Conservation (phyloP, 192 early-diverging fungal genomes). For the Rhizophagus clarus region DNA sequence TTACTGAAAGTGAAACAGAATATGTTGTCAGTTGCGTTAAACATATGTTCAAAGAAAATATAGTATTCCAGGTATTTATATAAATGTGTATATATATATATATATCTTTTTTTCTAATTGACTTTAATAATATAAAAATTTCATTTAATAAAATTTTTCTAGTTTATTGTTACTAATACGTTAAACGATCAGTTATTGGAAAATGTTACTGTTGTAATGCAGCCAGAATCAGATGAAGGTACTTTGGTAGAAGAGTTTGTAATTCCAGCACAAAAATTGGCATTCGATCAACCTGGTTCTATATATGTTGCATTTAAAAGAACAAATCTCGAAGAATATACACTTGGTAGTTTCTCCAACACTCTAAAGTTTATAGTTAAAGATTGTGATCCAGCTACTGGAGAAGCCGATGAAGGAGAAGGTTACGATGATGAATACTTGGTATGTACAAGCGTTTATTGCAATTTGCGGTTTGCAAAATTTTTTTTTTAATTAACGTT, state of each 20-base stretch:
- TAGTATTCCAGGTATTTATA: slow-evolving; percentile 86
- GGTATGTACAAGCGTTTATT: slow-evolving; percentile 36
- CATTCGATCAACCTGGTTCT: slow-evolving; percentile 73
- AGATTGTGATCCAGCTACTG: slow-evolving; percentile 94
- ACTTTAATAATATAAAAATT: background rate
- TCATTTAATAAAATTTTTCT: background rate
- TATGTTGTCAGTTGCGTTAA: slow-evolving; percentile 92
- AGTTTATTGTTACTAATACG: slow-evolving; percentile 94
- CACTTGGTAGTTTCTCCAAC: slow-evolving; percentile 77
- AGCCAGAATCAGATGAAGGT: slow-evolving; percentile 61
- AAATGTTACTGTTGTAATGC: slow-evolving; percentile 86
- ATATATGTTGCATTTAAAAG: slow-evolving; percentile 89
- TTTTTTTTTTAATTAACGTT: background rate
- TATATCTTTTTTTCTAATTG: background rate
- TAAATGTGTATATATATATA: background rate
- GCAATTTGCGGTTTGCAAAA: background rate
- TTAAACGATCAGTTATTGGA: slow-evolving; percentile 91
- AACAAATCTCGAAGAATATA: slow-evolving; percentile 56
- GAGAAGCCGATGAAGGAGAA: slow-evolving; percentile 82
- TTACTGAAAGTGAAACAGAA: slow-evolving; percentile 96
- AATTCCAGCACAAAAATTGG: slow-evolving; percentile 75
- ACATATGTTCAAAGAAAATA: slow-evolving; percentile 86
- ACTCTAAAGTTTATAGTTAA: slow-evolving; percentile 89
- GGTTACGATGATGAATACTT: slow-evolving; percentile 96
- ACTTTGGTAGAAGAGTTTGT: slow-evolving; percentile 64